Base-by-base conservation (phyloP, 108 stramenopile genomes). In the Mayamaea pseudoterrestris region DNA sequence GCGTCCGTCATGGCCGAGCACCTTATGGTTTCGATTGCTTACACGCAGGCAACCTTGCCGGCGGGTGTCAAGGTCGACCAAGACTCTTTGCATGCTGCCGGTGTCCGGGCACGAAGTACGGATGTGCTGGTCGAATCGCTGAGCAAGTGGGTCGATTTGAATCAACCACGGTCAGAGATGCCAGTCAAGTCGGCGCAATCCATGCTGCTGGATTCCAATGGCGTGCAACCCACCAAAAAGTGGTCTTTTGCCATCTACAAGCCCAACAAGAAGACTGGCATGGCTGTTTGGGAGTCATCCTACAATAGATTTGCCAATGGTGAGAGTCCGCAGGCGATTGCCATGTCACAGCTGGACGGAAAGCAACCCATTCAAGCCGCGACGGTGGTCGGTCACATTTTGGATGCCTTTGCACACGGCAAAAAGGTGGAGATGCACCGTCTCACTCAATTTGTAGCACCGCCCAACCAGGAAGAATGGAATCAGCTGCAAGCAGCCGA, bases 191-290 rank as follows among this genome's bases (percentile, higher is more conserved):
- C 35, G 25, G 25, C 0, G 30, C 6, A 47, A 35, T 52, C 24
- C 44, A 55, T 40, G 30, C 9, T 1, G 41, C 49, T 48, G 27
- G 25, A 1, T 27, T 30, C 31, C 29, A 50, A 22, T 7, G 26
- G 31, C 11, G 14, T 53, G 20, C 46, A 42, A 28, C 61, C 69
- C 4, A 26, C 12, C 12, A 55, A 49, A 17, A 58, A 73, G n/a
- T 87, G 85, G 85, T 43, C 46, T 18, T 78, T 55, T 63, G 64
- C 78, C 7, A 59, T 73, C 3, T 83, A 78, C 66, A 82, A 70
- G 46, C 66, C 75, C 1, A 58, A 66, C 18, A 87, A 82, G 53
- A 87, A 82, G 61, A 78, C 78, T 23, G 80, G 80, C 1, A 50
- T 50, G 42, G 77, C 85, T 14, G 50, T 57, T 1, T 87, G 85